Evolutionary conservation across 1,284 basidiomycete species (phyloP), one percentile per base, ranked within the genome.

Genomic region (Trichosporon sp.): DNA sequence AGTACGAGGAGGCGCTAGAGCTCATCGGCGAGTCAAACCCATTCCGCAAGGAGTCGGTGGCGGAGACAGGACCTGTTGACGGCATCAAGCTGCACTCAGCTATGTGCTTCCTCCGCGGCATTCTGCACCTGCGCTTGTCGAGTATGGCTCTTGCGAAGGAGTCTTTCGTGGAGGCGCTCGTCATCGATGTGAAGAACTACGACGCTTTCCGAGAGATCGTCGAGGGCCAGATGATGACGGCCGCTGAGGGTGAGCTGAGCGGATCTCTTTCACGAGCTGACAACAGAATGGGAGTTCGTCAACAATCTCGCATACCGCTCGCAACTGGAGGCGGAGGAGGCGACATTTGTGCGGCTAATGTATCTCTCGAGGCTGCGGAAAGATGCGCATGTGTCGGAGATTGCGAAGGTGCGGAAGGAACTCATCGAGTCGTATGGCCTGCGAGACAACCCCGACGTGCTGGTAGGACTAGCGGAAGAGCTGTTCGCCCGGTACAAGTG

Each of bases 81-180:
- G 92, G 92, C 3, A 90, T 95, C 75, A 95, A 95, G 90, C 89
- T 97, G 49, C 91, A 95, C 81, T 91, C 94, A 3, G 95, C 93
- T 0, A 93, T 98, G 86, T 96, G 95, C 74, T 89, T 94, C 76
- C 82, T 99, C 14, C 88, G 96, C 37, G 96, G 95, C 2, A 82
- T 96, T 40, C 85, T 99, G 16, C 95, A 98, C 86, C 86, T 97
- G 29, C 94, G 97, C 70, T 83, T 97, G 11, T 95, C 94, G 69
- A 89, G 93, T 7, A 86, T 89, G 13, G 89, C 91, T 52, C 86
- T 90, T 67, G 96, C 96, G 0, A 95, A 95, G 73, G 85, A 92
- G 63, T 90, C 89, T 68, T 97, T 98, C 75, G 89, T 98, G 86
- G 93, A 97, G 71, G 95, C 96, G 1, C 84, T 99, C 14, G 86